Conservation (phyloP, 768 basidiomycete genomes). For the Agrocybe chaxingu region DNA sequence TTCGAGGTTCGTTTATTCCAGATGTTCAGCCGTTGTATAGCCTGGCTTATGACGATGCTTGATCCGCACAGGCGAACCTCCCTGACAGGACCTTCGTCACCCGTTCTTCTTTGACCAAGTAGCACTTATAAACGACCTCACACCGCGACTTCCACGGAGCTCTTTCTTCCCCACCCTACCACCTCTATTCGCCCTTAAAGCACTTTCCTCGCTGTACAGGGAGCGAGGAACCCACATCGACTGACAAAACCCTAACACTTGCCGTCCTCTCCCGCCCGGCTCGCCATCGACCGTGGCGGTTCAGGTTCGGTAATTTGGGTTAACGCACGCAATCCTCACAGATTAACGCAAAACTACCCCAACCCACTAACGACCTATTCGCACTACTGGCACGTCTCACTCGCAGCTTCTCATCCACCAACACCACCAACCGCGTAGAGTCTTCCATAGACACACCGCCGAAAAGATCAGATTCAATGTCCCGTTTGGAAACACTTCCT, state of each 20-base stretch:
- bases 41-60: constrained; percentile 6
- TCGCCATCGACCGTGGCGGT: constrained; percentile 68
- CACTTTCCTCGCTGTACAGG: constrained; percentile 63
- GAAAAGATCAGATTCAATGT: constrained; percentile 40
- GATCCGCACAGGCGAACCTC: constrained; percentile 66
- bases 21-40: not conserved
- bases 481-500: constrained; percentile 51
- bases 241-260: constrained; percentile 48
- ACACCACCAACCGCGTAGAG: constrained; percentile 21
- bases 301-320: constrained; percentile 65
- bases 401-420: constrained; percentile 4
- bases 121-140: not conserved
- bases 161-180: constrained; percentile 15
- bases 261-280: constrained; percentile 66
- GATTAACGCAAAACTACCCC: constrained; percentile 9
- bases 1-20: constrained; percentile 55
- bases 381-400: constrained; percentile 5
- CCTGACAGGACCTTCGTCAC: constrained; percentile 48
- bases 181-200: constrained; percentile 38
- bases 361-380: constrained; percentile 6
- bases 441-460: constrained; percentile 13
- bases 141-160: constrained; percentile 4
- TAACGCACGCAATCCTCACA: constrained; percentile 23
- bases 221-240: constrained; percentile 65
- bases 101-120: constrained; percentile 1